Conservation (phyloP, 1,284 basidiomycete genomes). For the Agroathelia rolfsii region DNA sequence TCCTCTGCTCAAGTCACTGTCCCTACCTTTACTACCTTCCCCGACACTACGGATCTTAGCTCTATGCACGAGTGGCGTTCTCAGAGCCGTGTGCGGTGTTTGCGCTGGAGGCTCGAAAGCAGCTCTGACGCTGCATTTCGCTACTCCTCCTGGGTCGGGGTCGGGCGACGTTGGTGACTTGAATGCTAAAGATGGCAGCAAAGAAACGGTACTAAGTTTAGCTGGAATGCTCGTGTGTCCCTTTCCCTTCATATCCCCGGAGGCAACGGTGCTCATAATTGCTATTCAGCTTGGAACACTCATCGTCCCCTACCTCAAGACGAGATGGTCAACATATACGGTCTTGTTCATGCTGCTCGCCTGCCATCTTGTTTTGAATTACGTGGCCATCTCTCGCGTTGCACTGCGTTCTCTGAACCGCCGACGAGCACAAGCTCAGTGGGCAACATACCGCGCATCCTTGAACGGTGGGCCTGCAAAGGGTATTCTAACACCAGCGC, state of each 20-base stretch:
- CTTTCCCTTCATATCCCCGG: not conserved
- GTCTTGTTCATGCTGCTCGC: slow-evolving; percentile 40
- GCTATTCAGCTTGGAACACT: slow-evolving; percentile 40
- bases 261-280: not conserved
- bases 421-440: slow-evolving; percentile 44
- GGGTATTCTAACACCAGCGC: slow-evolving; percentile 19
- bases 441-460: slow-evolving; percentile 29
- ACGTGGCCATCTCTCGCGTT: slow-evolving; percentile 46
- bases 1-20: slow-evolving; percentile 34
- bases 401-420: slow-evolving; percentile 47
- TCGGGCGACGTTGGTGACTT: slow-evolving; percentile 57
- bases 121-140: slow-evolving; percentile 58
- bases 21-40: slow-evolving; percentile 14
- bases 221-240: slow-evolving; percentile 54
- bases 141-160: slow-evolving; percentile 31
- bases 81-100: slow-evolving; percentile 49
- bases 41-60: slow-evolving; percentile 32
- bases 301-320: slow-evolving; percentile 45
- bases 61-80: slow-evolving; percentile 46
- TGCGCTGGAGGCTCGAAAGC: slow-evolving; percentile 59
- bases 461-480: slow-evolving; percentile 6
- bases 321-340: slow-evolving; percentile 36
- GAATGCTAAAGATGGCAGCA: slow-evolving; percentile 62
- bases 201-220: slow-evolving; percentile 58
- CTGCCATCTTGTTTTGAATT: slow-evolving; percentile 50